These are phyloP conservation scores for Neurospora sp. DNA, from an alignment of 495 filamentous ascomycete genomes.

Conservation along the genomic window DNA sequence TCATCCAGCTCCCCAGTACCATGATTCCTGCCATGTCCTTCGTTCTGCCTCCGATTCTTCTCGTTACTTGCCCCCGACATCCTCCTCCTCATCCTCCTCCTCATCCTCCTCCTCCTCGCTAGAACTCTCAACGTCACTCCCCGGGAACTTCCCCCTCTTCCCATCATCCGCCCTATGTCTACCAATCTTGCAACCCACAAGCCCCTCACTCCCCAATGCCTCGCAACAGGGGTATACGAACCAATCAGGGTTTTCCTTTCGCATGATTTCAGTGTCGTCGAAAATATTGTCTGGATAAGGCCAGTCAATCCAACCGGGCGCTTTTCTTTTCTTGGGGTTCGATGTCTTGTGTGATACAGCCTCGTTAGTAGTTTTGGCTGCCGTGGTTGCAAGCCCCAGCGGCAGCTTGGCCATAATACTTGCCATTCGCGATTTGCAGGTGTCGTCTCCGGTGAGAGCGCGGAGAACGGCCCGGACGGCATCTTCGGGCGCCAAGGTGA, in stretches of 20 bases:
- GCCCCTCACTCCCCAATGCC: no score
- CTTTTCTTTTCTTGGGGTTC: not conserved
- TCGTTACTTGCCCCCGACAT: not conserved
- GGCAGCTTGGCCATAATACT: no score
- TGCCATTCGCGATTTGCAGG: not conserved
- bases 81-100: not conserved
- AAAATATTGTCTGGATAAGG: no score
- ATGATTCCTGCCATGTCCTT: no score
- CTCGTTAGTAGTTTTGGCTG: not conserved
- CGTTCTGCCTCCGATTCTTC: no score
- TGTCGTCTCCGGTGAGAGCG: not conserved
- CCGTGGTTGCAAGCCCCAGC: not conserved
- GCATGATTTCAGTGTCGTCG: no score
- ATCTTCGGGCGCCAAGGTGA: not conserved
- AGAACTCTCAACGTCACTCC: no score
- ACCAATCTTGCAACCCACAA: no score
- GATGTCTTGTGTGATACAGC: not conserved
- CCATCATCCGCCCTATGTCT: no score
- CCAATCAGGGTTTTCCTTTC: not conserved
- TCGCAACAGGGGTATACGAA: not conserved
- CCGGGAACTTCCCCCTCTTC: no score
- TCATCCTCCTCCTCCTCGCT: not conserved
- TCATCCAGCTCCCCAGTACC: no score
- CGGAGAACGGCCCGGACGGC: not conserved
- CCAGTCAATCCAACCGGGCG: no score